Base-by-base conservation (phyloP, 2,329 filamentous ascomycete genomes). In the Massarina eburnea region DNA sequence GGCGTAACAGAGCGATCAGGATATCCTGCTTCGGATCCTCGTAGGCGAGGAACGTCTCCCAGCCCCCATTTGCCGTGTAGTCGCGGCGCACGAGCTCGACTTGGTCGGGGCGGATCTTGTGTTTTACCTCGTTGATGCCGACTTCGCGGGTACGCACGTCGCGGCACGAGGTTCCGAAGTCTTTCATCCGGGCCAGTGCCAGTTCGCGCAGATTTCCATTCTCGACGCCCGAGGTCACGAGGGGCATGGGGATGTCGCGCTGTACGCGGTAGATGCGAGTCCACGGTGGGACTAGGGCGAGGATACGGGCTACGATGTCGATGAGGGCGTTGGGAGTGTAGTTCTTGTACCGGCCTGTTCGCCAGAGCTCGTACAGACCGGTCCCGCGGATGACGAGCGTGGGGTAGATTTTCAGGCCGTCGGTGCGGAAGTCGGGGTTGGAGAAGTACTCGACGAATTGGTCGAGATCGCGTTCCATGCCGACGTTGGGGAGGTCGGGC, bases 11-110 rank as follows among this genome's bases (percentile, higher is more conserved):
- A 1, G 89, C 95, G 47, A 99, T 95, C 3, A 99, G 77, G 46
- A 99, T 99, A 68, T 99, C 94, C 70, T 99, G 94, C 76, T 96
- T 96, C 1, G 94, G 92, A 59, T 99, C 94, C 68, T 99, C 94
- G 64, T 99, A 99, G 1, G 94, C 91, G 4, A 99, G 77, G 74
- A 99, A 99, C 0, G 94, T 99, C 73, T 99, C 94, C 94, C 94
- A 99, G 19, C 94, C 95, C 30, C 88, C 91, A 67, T 99, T 99
- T 57, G 94, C 94, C 0, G 84, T 81, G 71, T 99, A 99, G 73
- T 99, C 94, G 55, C 94, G 82, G 20, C 94, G 86, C 22, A 99
- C 86, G 17, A 99, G 83, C 76, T 99, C 94, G 47, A 99, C 89
- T 69, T 99, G 92, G 56, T 91, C 95, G 0, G 94, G 94, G 1